Evolutionary conservation across 2,329 filamentous ascomycete species (phyloP), one percentile per base, ranked within the genome.

Genomic region (Penicillium italicum): DNA sequence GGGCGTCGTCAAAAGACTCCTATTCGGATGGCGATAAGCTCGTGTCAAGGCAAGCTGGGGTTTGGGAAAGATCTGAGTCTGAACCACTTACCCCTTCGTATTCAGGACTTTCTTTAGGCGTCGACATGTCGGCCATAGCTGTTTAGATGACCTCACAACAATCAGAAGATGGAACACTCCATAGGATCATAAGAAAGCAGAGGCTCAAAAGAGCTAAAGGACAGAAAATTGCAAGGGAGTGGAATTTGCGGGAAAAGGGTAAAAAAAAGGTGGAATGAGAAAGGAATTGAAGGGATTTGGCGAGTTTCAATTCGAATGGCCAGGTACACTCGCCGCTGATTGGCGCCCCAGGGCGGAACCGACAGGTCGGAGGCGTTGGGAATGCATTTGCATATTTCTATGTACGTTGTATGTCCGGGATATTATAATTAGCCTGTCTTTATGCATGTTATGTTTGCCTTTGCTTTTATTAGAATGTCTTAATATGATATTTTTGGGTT

Each of bases 1-100:
- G 72, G 53, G 90, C 91, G 79, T 96, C 91, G 76, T 96, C 90
- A 68, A 95, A 96, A 16, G 83, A 83, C 66, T 92, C 87, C 87
- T 90, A 70, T 20, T 56, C 38, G 28, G n/a, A 45, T 43, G 41
- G 53, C 24, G 50, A 47, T 53, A 47, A 57, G 57, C 41, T 49
- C 41, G 24, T 38, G 34, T 56, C 50, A 52, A 53, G 37, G 52
- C 62, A 57, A 60, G 40, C 12, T n/a, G 14, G 14, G 24, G 11
- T 7, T 9, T 22, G n/a, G 18, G 33, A 18, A 20, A 22, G 9
- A 18, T 28, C 3, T 53, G 38, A 57, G 41, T 54, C 47, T 55
- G 52, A 33, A 51, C 22, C 28, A 62, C 70, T 66, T 53, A 77
- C 75, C 66, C 72, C 74, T 70, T 76, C 74, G 57, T 74, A 74